Evolutionary conservation across 306 rosid species (phyloP).

Genomic region (Lithocarpus polystachyus): DNA sequence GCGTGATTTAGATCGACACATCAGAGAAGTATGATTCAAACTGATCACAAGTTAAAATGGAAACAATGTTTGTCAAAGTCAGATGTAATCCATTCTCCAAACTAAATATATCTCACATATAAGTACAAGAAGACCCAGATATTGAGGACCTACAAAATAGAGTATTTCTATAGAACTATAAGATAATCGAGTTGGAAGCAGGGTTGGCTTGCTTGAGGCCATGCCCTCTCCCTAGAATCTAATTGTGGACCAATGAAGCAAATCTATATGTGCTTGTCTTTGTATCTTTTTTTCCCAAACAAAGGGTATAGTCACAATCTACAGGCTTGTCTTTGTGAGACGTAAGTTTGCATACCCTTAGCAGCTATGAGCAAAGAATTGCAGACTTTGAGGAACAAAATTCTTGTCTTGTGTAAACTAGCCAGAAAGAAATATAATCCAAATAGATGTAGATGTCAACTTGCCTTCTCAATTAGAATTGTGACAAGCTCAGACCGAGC

Average conservation of each 20-base stretch:
- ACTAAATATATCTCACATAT: not conserved
- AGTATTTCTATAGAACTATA: not conserved
- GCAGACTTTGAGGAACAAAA: conserved; percentile 16
- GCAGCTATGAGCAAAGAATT: not conserved
- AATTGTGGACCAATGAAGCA: not conserved
- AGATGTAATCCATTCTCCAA: not conserved
- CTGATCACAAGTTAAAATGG: not conserved
- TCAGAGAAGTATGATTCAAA: not conserved
- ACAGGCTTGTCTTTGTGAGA: too few relatives aligned
- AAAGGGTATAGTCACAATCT: too few relatives aligned
- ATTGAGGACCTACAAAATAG: not conserved
- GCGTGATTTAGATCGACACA: not conserved
- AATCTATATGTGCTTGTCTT: not conserved
- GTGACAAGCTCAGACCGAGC: conserved; percentile 67
- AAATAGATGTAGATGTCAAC: conserved; percentile 24
- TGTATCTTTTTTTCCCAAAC: not conserved
- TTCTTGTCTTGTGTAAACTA: conserved; percentile 7
- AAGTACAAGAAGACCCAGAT: not conserved
- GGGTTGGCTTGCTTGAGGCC: not conserved
- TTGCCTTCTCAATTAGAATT: conserved; percentile 51
- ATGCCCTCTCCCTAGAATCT: not conserved
- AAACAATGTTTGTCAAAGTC: not conserved
- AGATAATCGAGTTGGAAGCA: not conserved
- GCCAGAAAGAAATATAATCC: conserved; percentile 5
- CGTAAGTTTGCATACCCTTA: not conserved